Evolutionary conservation across 495 filamentous ascomycete genomes (phyloP), one percentile per base, ranked within the genome.

Genomic region (Penicillium waksmanii): DNA sequence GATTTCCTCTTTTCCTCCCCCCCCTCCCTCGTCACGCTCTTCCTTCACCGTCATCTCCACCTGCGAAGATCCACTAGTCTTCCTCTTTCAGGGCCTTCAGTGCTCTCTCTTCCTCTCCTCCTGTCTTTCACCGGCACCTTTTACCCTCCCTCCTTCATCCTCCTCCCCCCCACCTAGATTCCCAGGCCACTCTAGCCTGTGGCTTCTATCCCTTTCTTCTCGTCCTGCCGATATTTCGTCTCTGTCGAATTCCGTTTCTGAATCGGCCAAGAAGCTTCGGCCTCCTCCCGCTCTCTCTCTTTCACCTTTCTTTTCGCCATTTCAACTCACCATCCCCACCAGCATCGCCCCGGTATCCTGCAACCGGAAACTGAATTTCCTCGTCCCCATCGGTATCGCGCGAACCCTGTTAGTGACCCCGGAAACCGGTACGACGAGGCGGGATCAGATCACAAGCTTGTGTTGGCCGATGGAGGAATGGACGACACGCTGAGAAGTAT

Each of bases 401-500:
- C 57, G 27, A 60, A 46, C n/a, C 12, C 44, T 27, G 18, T 17
- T 31, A n/a, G 54, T 35, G 58, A 58, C 31, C 21, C 25, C 35
- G 58, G 40, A 53, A 43, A 36, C 15, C 49, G 49, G n/a, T 56
- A 57, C 38, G 18, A 59, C 55, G 60, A 61, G 56, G 51, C 58
- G 49, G 57, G 62, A 60, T 66, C 57, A 64, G 48, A 58, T 64
- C 33, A 68, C 51, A 40, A 50, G 64, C 50, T 57, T 60, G 63
- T 38, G 66, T 60, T 65, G 65, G 58, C 63, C 42, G 61, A 67
- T 61, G 73, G 62, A 75, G 77, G 77, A 76, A 79, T 79, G 75
- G 75, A 79, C 71, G 70, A 71, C 70, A 65, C 68, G 66, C 70
- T 77, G 69, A 76, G 73, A 66, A 53, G 62, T 63, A 44, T 71